Evolutionary conservation across 192 early-diverging fungal genomes (phyloP).

Genomic region (Dissophora globulifera): DNA sequence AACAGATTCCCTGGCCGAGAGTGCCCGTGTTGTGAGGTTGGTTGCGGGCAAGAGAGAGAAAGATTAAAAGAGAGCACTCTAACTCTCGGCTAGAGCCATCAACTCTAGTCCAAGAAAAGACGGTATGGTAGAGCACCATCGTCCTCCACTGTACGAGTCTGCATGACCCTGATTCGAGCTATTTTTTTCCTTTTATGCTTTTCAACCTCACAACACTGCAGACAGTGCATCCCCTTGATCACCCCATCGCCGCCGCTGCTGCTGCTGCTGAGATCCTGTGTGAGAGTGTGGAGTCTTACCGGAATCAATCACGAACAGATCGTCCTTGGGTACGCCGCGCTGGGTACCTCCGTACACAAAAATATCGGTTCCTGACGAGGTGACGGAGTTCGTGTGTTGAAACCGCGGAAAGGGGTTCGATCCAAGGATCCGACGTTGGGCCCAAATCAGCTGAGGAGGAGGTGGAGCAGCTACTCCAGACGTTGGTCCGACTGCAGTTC

Average conservation of each 20-base stretch:
- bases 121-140: too few species aligned
- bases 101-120: slow-evolving; percentile 30
- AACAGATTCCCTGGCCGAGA: too few species aligned
- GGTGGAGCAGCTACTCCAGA: slow-evolving; percentile 6
- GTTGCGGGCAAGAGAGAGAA: background rate
- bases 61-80: background rate
- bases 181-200: background rate
- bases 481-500: background rate
- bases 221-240: background rate
- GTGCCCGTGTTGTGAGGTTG: background rate
- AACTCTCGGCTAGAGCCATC: slow-evolving; percentile 17
- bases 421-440: slow-evolving; percentile 40
- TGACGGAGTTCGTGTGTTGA: slow-evolving; percentile 41
- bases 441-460: slow-evolving; percentile 51
- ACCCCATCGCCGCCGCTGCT: too few species aligned
- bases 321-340: slow-evolving; percentile 29
- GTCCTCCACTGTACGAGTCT: background rate
- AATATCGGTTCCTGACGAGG: slow-evolving; percentile 45
- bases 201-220: too few species aligned
- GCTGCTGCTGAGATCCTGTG: too few species aligned
- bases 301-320: slow-evolving; percentile 46
- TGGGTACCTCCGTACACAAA: slow-evolving; percentile 43
- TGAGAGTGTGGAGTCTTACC: slow-evolving; percentile 19
- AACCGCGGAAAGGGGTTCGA: slow-evolving; percentile 49
- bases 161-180: background rate